Evolutionary conservation across 139 green algal species (phyloP).

Genomic region (Prasinococcaceae sp.): DNA sequence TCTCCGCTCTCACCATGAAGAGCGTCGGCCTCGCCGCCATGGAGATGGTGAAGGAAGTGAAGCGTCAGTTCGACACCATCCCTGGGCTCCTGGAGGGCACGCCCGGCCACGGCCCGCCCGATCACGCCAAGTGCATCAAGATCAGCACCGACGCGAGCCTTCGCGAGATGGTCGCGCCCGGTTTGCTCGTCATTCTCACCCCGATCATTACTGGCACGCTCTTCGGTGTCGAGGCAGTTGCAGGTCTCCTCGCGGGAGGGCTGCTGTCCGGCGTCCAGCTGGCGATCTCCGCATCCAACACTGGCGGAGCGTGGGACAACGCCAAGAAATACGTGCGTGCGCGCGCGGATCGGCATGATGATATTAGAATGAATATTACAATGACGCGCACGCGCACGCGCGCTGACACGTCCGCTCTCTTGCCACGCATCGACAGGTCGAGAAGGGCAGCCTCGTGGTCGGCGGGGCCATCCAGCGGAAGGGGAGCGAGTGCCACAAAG

Average conservation of each 20-base stretch:
- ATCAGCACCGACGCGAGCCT: constrained; percentile 84
- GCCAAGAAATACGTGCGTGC: constrained; percentile 93
- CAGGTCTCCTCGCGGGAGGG: constrained; percentile 68
- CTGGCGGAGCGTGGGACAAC: constrained; percentile 92
- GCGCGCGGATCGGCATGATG: no score
- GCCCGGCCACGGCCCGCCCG: constrained; percentile 51
- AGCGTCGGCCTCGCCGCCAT: constrained; percentile 79
- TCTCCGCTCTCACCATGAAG: constrained; percentile 98
- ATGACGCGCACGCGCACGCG: no score
- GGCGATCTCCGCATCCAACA: constrained; percentile 92
- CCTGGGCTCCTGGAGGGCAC: constrained; percentile 66
- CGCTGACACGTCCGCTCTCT: no score
- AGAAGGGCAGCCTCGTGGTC: no score
- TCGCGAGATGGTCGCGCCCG: constrained; percentile 83
- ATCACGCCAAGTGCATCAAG: constrained; percentile 77
- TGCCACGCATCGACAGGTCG: no score
- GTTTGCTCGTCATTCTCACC: constrained; percentile 77
- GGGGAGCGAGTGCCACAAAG: constrained; percentile 87
- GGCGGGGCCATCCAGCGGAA: no score
- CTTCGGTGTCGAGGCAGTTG: constrained; percentile 54
- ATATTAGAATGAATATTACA: no score
- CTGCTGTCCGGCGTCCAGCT: constrained; percentile 94
- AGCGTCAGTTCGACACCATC: constrained; percentile 87
- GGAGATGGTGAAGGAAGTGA: constrained; percentile 74
- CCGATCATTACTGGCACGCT: constrained; percentile 66